Base-by-base conservation (phyloP, 1,284 basidiomycete species). In the Leccinum angustisporum region DNA sequence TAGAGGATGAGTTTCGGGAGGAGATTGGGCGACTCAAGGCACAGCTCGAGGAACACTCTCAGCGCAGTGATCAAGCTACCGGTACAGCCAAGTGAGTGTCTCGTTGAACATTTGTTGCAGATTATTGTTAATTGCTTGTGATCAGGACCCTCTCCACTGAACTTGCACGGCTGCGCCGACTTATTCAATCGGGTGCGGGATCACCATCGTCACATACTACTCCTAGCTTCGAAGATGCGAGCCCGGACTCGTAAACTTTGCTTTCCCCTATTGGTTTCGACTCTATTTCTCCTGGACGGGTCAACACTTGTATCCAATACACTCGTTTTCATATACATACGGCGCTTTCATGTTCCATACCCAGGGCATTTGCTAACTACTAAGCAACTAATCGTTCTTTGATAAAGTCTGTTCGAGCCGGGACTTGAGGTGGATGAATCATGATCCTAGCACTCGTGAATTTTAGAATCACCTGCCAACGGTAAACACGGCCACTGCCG, bases 121-220 rank as follows among this genome's bases (percentile, higher is more conserved):
- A 13, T 33, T 2, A 16, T 38, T 58, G 56, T 27, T 54, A 9
- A 64, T 10, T 53, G 33, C 57, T 36, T 34, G 60, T 56, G 60
- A 61, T 54, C 56, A 90, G 88, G 68, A 75, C 79, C 51, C 72
- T 90, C 27, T 77, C 86, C 3, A 77, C 78, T 51, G 88, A 90
- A 68, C 79, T 91, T 30, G 81, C 83, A 48, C 80, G 88, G 61
- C 74, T 92, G 67, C 80, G 87, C 68, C 80, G 89, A 61, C 80
- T 92, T 48, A 91, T 92, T 83, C 86, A 84, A 66, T 76, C 76
- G 16, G 70, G 76, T 66, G 72, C 72, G 3, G 73, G 67, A 58
- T 64, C 72, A 63, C 72, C 70, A 51, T 56, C 66, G 34, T 59
- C 61, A 27, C 40, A 59, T 51, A 62, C 55, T 40, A 62, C 55